Evolutionary conservation across 139 green algal genomes (phyloP).

Genomic region (Haematococcus lacustris): DNA sequence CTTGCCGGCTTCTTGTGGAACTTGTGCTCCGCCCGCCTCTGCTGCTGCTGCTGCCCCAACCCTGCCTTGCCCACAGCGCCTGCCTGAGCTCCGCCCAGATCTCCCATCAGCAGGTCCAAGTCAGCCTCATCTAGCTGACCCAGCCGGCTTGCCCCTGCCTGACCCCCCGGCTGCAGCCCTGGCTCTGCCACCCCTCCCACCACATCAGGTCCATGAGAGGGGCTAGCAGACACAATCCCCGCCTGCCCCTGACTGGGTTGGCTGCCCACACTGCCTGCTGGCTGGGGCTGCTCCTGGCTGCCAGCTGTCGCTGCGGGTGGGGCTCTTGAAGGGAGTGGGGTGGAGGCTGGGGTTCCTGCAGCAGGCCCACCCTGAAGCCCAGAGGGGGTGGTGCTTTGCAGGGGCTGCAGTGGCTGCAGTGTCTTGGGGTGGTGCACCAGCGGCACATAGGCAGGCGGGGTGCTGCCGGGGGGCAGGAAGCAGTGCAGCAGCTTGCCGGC

Average conservation of each 20-base stretch:
- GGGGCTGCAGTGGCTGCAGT: background rate
- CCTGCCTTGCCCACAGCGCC: background rate
- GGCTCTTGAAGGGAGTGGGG: no score
- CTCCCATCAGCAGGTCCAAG: constrained; percentile 37
- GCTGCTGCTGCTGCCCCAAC: constrained; percentile 1
- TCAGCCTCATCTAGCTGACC: constrained; percentile 34
- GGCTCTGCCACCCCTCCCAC: no score
- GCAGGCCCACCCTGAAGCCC: background rate
- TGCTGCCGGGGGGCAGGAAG: constrained; percentile 57
- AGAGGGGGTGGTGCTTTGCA: no score
- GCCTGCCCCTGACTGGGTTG: no score
- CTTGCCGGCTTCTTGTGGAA: constrained; percentile 75
- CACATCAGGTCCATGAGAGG: no score
- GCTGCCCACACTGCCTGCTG: no score
- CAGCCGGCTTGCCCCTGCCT: background rate
- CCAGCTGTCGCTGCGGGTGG: no score
- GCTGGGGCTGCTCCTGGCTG: no score
- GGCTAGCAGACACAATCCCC: no score
- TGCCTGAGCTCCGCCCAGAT: constrained; percentile 4
- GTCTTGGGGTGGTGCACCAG: constrained; percentile 2
- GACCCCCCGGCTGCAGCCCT: background rate
- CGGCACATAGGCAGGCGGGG: background rate
- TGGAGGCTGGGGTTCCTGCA: background rate
- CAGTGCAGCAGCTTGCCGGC: constrained; percentile 84
- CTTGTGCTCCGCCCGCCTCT: constrained; percentile 60